A percentile compares a stretch with the other conserved stretches of the same genome.
These are phyloP conservation scores for Lactarius sanguifluus DNA, from an alignment of 768 basidiomycete species.

Conservation along the genomic window DNA sequence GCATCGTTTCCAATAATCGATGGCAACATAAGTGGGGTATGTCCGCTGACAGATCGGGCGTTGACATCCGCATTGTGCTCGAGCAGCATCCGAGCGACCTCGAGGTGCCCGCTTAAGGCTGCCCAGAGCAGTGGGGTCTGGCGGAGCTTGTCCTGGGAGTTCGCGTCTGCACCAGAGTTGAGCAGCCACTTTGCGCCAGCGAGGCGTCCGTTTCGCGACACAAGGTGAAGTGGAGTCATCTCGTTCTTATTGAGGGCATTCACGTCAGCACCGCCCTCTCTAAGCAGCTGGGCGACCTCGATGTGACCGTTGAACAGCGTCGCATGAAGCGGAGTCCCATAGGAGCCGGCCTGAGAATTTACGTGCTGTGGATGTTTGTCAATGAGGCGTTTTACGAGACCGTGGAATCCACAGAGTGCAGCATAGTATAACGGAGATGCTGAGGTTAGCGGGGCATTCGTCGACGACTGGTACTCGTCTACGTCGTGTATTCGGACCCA, in stretches of 20 bases:
- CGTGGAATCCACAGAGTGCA: not conserved
- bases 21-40: not conserved
- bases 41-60: no score
- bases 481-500: not conserved
- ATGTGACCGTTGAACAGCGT: no score
- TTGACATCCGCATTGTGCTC: not conserved
- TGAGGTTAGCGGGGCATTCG: not conserved
- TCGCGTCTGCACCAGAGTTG: not conserved
- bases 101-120: not conserved
- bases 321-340: no score
- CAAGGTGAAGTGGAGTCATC: slow-evolving; percentile 4
- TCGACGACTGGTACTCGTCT: no score
- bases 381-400: no score
- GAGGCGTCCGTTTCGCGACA: not conserved
- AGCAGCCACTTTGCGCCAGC: not conserved
- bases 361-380: no score
- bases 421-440: slow-evolving; percentile 1
- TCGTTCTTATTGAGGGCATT: no score
- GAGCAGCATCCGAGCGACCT: not conserved
- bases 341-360: no score
- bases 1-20: not conserved
- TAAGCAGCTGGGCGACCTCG: not conserved
- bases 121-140: not conserved
- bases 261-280: not conserved
- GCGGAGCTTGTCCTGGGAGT: not conserved